Base-by-base conservation (phyloP, 139 green algal species). In the Closterium sp. region DNA sequence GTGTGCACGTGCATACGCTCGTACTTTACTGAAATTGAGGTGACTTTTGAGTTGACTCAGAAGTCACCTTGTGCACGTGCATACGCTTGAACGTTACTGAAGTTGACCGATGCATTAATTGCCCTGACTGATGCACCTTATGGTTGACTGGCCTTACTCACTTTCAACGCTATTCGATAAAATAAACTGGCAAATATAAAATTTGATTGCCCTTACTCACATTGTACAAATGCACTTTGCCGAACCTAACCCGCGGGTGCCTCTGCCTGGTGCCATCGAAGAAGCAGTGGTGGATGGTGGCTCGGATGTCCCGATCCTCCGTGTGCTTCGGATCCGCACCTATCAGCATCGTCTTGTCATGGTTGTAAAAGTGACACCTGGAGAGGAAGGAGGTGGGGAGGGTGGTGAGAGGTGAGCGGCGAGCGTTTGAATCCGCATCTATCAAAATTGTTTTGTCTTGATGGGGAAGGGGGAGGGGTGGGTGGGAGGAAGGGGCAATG, bases 311-410 rank as follows among this genome's bases (percentile, higher is more conserved):
- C 27, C 89, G 70, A 86, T 92, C 89, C 31, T 89, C 84, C 85
- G 31, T 42, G 89, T 92, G 89, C 31, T 29, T 34, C 30, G 89
- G 70, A 86, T 92, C 89, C n/a, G 89, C 89, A 21, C 89, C 85
- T 32, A 92, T 29, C 28, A 92, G 89, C 89, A 92, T 92, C 27
- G 89, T 92, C 70, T 92, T 91, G 88, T 91, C 34, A 38, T 91
- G 88, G 7, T 31, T 84, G 27, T 28, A 31, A 13, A 91, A 91
- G 34, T 91, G 88, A 38, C 88, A 91, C 17, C 88, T 91, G 88
- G 21, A 38, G 28, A 91, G 29, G 87, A 28, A 85, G n/a, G 88
- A 22, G 88, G 62, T 1, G 2, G 86, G 28, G 86, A 88, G 5
- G 88, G 87, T 9, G 88, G 86, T 21, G 86, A n/a, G 21, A 1